Evolutionary conservation across 495 filamentous ascomycete species (phyloP).

Genomic region (Aspergillus diversus): DNA sequence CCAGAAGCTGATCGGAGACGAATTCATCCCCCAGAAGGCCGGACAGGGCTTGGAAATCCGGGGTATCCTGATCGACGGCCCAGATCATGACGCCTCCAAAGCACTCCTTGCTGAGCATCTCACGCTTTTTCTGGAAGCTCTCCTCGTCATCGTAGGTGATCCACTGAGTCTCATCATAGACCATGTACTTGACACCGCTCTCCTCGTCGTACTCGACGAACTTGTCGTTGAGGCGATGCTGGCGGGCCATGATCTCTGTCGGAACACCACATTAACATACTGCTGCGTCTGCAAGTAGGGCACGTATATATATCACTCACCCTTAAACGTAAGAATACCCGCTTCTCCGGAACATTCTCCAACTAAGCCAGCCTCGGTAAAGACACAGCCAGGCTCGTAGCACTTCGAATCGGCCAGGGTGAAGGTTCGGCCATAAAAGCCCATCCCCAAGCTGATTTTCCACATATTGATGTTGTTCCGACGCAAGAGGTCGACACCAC

Average conservation of each 20-base stretch:
- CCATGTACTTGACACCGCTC: background rate
- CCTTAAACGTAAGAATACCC: conserved; percentile 1
- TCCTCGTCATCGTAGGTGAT: conserved; percentile 13
- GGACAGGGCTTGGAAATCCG: conserved; percentile 22
- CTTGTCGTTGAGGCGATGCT: background rate
- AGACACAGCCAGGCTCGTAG: background rate
- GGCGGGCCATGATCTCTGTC: conserved; percentile 2
- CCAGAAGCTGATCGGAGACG: background rate
- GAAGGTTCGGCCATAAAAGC: conserved; percentile 9
- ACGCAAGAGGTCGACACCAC: conserved; percentile 1
- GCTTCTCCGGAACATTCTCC: conserved; percentile 1
- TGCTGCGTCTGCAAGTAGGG: too few relatives aligned
- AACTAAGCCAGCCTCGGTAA: background rate
- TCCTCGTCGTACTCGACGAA: background rate
- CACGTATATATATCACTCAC: background rate
- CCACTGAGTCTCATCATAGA: conserved; percentile 7
- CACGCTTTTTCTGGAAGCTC: background rate
- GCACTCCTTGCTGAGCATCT: conserved; percentile 11
- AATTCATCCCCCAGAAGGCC: conserved; percentile 22
- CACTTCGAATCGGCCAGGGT: conserved; percentile 8
- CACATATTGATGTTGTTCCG: background rate
- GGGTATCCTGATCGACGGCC: conserved; percentile 33
- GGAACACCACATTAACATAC: background rate
- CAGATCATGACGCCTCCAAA: conserved; percentile 34
- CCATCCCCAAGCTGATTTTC: background rate